phyloP scores from a whole-genome alignment of 345 rosid species.

The Passiflora organensis region DNA sequence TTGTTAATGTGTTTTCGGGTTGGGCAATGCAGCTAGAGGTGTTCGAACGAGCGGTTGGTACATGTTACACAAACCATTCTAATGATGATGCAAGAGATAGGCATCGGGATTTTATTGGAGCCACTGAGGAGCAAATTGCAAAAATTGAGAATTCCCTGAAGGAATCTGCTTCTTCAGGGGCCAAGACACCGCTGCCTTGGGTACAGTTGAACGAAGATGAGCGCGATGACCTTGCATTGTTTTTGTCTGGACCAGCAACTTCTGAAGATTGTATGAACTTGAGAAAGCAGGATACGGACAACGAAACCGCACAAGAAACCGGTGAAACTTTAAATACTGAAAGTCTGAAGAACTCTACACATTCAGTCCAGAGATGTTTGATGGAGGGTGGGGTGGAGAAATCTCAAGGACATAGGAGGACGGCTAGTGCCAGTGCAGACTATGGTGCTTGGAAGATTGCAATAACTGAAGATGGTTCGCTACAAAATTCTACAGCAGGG shows the following conservation, averaged over 20 bases:
- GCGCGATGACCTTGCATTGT: conserved; percentile 68
- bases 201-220: conserved; percentile 70
- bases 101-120: conserved; percentile 63
- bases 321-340: conserved; percentile 27
- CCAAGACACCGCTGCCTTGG: conserved; percentile 52
- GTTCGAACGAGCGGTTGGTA: conserved; percentile 59
- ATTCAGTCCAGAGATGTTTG: conserved; percentile 22
- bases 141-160: conserved; percentile 47
- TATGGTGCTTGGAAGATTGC: conserved; percentile 59
- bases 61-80: conserved; percentile 40
- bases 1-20: not conserved
- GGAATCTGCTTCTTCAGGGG: conserved; percentile 43
- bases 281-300: conserved; percentile 13
- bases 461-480: conserved; percentile 36
- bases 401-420: conserved; percentile 58
- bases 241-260: conserved; percentile 60
- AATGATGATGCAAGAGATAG: conserved; percentile 53
- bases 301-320: conserved; percentile 11
- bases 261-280: conserved; percentile 14
- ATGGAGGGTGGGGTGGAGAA: conserved; percentile 32
- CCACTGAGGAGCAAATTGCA: conserved; percentile 49
- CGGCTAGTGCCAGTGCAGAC: conserved; percentile 74
- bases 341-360: too few species aligned
- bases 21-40: conserved; percentile 64
- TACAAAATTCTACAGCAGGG: conserved; percentile 29